A percentile compares a stretch with the other conserved stretches of the same genome.
These are phyloP conservation scores for Rhododendron mucronatum DNA, from an alignment of 148 eudicot genomes.

Conservation along the genomic window DNA sequence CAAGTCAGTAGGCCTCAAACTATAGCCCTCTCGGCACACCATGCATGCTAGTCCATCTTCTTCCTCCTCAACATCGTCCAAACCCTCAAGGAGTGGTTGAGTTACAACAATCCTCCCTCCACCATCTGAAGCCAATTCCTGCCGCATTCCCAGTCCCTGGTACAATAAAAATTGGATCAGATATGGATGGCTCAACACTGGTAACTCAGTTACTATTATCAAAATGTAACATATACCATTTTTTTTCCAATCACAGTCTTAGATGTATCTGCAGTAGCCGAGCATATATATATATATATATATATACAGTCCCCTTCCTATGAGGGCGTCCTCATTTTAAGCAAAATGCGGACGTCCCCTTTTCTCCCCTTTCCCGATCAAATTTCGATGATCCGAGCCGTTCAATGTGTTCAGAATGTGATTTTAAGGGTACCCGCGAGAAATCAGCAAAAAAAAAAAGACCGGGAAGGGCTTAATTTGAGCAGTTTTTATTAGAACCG, in stretches of 20 bases:
- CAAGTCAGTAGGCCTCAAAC: constrained; percentile 75
- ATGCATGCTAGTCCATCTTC: constrained; percentile 98
- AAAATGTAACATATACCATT: background rate
- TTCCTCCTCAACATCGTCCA: constrained; percentile 94
- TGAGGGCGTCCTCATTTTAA: too few relatives aligned
- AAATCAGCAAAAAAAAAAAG: too few relatives aligned
- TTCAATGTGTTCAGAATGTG: too few relatives aligned
- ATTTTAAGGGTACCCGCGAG: too few relatives aligned
- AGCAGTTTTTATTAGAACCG: too few relatives aligned
- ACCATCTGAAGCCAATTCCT: constrained; percentile 79
- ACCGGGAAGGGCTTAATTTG: too few relatives aligned
- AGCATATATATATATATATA: background rate
- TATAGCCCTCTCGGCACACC: constrained; percentile 98
- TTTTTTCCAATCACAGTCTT: background rate
- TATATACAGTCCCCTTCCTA: too few relatives aligned
- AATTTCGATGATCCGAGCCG: too few relatives aligned
- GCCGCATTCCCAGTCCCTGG: constrained; percentile 86
- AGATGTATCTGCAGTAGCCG: background rate
- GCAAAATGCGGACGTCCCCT: too few relatives aligned
- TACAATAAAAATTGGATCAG: constrained; percentile 3
- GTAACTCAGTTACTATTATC: background rate
- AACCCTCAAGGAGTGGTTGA: constrained; percentile 82
- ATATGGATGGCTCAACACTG: background rate
- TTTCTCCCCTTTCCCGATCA: too few relatives aligned
- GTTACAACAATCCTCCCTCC: constrained; percentile 90